A percentile compares a stretch with the other conserved stretches of the same genome.
phyloP scores from a whole-genome alignment of 2,329 filamentous ascomycete species.

The Fusarium austroafricanum region DNA sequence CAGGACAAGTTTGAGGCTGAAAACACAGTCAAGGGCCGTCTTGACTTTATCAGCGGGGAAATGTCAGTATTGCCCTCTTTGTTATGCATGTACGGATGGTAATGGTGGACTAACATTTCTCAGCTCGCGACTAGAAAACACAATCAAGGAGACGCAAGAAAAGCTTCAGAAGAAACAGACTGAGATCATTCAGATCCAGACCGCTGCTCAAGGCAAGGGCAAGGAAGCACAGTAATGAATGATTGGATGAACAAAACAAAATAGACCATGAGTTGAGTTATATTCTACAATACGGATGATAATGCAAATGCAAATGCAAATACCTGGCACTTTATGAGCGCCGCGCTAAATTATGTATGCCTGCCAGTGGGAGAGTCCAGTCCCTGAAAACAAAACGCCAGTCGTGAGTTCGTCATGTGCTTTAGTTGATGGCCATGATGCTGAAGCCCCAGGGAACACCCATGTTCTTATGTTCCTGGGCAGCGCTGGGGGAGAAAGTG shows the following conservation, averaged over 20 bases:
- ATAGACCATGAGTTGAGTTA: conserved; percentile 48
- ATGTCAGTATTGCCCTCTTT: conserved; percentile 72
- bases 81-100: neutral
- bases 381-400: conserved; percentile 36
- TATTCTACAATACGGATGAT: conserved; percentile 44
- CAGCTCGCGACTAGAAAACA: conserved; percentile 58
- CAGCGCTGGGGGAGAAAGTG: conserved; percentile 37
- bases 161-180: conserved; percentile 70
- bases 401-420: conserved; percentile 36
- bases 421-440: conserved; percentile 47
- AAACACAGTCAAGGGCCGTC: conserved; percentile 87
- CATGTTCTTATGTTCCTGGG: conserved; percentile 44
- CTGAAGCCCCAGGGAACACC: conserved; percentile 44
- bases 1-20: conserved; percentile 93
- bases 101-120: conserved; percentile 22
- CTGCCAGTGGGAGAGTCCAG: conserved; percentile 7
- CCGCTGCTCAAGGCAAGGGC: conserved; percentile 50
- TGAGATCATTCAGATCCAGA: conserved; percentile 69
- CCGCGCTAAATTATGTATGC: conserved; percentile 31
- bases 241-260: conserved; percentile 10
- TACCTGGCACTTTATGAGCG: conserved; percentile 30
- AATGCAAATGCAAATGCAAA: conserved; percentile 34
- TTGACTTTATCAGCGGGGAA: conserved; percentile 94
- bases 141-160: conserved; percentile 66
- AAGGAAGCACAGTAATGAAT: conserved; percentile 42